A percentile compares a stretch with the other conserved stretches of the same genome.
These are phyloP conservation scores for Plantago lanceolata DNA, from an alignment of 305 asterid genomes.

Conservation along the genomic window DNA sequence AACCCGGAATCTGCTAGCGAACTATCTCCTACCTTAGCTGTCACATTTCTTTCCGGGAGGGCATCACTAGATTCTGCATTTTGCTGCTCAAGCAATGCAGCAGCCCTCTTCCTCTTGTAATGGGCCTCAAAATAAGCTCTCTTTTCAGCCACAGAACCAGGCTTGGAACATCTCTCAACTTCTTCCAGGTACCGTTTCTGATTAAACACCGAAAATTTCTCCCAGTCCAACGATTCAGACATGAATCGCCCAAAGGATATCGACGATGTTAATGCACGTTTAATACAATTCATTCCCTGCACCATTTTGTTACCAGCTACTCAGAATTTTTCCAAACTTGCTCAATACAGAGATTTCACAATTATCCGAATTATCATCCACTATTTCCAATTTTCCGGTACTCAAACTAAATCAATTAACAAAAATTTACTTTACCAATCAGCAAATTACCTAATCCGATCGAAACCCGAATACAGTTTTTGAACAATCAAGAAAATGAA, in stretches of 20 bases:
- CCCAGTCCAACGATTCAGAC: slow-evolving; percentile 79
- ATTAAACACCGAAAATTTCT: slow-evolving; percentile 72
- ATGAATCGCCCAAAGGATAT: slow-evolving; percentile 83
- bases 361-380: background rate
- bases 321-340: background rate
- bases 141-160: slow-evolving; percentile 94
- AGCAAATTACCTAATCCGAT: background rate
- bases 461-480: background rate
- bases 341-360: slow-evolving; percentile 3
- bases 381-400: too few relatives aligned
- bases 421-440: background rate
- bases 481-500: background rate
- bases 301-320: slow-evolving; percentile 7
- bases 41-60: slow-evolving; percentile 22
- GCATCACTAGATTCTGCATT: slow-evolving; percentile 28
- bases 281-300: slow-evolving; percentile 56
- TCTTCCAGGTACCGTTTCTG: slow-evolving; percentile 79
- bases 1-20: slow-evolving; percentile 17
- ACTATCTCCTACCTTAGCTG: slow-evolving; percentile 16
- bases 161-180: slow-evolving; percentile 64
- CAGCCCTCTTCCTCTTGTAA: slow-evolving; percentile 66
- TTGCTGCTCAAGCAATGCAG: slow-evolving; percentile 54
- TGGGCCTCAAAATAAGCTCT: slow-evolving; percentile 92
- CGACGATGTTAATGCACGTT: slow-evolving; percentile 67
- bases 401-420: too few relatives aligned